These are phyloP conservation scores for Exophiala lecanii-corni DNA, from an alignment of 2,329 filamentous ascomycete species.

Conservation along the genomic window DNA sequence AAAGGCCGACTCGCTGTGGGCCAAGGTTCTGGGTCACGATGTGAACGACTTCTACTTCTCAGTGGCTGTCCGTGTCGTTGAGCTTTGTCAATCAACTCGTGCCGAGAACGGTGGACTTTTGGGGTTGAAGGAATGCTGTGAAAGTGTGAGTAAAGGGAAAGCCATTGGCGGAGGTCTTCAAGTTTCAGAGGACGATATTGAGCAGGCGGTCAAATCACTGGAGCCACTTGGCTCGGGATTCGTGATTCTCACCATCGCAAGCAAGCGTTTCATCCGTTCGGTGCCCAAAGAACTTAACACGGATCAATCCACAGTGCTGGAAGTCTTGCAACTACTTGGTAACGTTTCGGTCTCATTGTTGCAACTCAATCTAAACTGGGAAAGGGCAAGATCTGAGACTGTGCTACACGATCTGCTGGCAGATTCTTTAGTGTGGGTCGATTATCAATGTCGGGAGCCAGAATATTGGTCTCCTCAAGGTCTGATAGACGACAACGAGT, in stretches of 20 bases:
- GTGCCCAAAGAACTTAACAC: constrained; percentile 93
- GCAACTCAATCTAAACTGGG: constrained; percentile 80
- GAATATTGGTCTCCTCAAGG: constrained; percentile 74
- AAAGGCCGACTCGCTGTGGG: constrained; percentile 72
- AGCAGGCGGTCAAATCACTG: constrained; percentile 81
- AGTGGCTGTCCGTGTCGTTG: constrained; percentile 89
- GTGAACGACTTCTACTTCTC: constrained; percentile 99
- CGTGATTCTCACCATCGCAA: constrained; percentile 75
- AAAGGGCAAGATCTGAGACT: constrained; percentile 75
- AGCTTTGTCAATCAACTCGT: constrained; percentile 80
- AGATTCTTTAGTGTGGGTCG: constrained; percentile 90
- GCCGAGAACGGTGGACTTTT: constrained; percentile 91
- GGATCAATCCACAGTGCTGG: constrained; percentile 87
- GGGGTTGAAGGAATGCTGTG: constrained; percentile 72
- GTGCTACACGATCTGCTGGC: constrained; percentile 85
- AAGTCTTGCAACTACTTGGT: constrained; percentile 83
- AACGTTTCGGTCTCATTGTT: constrained; percentile 89
- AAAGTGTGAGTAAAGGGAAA: constrained; percentile 66
- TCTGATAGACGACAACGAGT: constrained; percentile 39
- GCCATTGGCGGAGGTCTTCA: constrained; percentile 71
- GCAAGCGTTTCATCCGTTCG: constrained; percentile 80
- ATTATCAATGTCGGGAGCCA: constrained; percentile 76
- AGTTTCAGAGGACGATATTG: constrained; percentile 87
- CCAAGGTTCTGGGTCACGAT: constrained; percentile 80
- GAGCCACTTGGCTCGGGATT: constrained; percentile 85